Percentiles rank a stretch among this genome's conserved stretches.
Evolutionary conservation across 352 stramenopile genomes (phyloP).

Genomic region (Pythium apleroticum): DNA sequence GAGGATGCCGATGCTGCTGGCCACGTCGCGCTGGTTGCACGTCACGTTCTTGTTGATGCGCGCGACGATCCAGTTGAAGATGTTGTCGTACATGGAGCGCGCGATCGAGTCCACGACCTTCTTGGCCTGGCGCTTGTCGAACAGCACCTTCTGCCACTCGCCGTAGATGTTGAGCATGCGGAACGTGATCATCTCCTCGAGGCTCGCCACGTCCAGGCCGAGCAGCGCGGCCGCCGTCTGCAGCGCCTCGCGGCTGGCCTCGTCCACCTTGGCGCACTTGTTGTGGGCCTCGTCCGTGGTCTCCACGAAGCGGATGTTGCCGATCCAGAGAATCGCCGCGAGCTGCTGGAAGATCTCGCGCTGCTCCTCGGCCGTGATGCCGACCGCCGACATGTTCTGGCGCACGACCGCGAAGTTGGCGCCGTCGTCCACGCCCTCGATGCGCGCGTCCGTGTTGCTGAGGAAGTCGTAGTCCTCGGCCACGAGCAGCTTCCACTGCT

Average conservation of each 20-base stretch:
- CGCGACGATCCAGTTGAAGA: constrained; percentile 88
- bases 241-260: constrained; percentile 54
- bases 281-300: constrained; percentile 75
- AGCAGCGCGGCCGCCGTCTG: constrained; percentile 58
- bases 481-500: constrained; percentile 53
- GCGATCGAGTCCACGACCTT: constrained; percentile 87
- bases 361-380: constrained; percentile 75
- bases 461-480: constrained; percentile 69
- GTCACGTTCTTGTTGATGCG: constrained; percentile 86
- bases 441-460: constrained; percentile 57
- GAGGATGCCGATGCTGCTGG: constrained; percentile 85
- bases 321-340: constrained; percentile 80
- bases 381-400: constrained; percentile 66
- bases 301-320: constrained; percentile 82
- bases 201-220: constrained; percentile 55
- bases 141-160: constrained; percentile 76
- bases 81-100: constrained; percentile 86
- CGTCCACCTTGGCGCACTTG: constrained; percentile 62
- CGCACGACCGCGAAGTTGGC: constrained; percentile 61
- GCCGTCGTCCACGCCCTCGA: constrained; percentile 78
- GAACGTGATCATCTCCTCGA: constrained; percentile 77
- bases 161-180: constrained; percentile 80
- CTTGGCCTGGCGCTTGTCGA: constrained; percentile 71
- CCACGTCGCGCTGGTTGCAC: constrained; percentile 56
- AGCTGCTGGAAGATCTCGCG: constrained; percentile 75